These are phyloP conservation scores for Graphilbum sp. DNA, from an alignment of 2,329 filamentous ascomycete species.

Conservation along the genomic window DNA sequence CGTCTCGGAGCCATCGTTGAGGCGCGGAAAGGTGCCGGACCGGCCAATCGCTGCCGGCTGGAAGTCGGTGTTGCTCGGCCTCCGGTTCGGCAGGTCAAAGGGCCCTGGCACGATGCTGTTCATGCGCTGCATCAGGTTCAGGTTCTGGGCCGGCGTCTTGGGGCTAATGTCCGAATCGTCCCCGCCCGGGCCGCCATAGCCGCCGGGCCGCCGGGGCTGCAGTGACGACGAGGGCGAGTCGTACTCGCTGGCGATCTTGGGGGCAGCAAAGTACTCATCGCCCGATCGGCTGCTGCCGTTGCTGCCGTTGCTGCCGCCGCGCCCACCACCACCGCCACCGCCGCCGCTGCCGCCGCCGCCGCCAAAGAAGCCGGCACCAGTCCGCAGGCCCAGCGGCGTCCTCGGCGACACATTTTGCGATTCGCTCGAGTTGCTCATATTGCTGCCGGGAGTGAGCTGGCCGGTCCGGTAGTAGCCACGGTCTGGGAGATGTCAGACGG, in stretches of 20 bases:
- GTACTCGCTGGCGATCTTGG: constrained; percentile 26
- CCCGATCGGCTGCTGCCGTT: constrained; percentile 19
- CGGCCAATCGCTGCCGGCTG: constrained; percentile 24
- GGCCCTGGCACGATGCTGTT: constrained; percentile 50
- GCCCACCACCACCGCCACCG: no score
- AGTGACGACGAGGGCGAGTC: constrained; percentile 18
- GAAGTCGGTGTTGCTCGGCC: constrained; percentile 14
- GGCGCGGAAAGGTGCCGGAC: constrained; percentile 36
- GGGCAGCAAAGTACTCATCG: constrained; percentile 29
- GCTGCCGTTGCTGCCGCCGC: constrained; percentile 3
- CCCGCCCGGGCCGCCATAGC: constrained; percentile 37
- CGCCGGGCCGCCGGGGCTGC: constrained; percentile 25
- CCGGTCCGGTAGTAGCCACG: constrained; percentile 35
- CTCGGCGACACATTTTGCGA: constrained; percentile 48
- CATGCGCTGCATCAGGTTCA: constrained; percentile 42
- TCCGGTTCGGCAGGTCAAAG: constrained; percentile 33
- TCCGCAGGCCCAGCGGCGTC: constrained; percentile 31
- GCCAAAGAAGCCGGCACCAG: no score
- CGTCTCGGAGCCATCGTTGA: constrained; percentile 19
- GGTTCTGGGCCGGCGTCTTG: constrained; percentile 16
- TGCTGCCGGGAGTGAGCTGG: constrained; percentile 37
- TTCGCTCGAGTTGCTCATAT: constrained; percentile 40
- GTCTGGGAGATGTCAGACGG: constrained; percentile 22
- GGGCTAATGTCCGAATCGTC: no score
- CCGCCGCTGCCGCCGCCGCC: no score